Base-by-base conservation (phyloP, 2,329 filamentous ascomycete genomes). In the Exophiala calicioides region DNA sequence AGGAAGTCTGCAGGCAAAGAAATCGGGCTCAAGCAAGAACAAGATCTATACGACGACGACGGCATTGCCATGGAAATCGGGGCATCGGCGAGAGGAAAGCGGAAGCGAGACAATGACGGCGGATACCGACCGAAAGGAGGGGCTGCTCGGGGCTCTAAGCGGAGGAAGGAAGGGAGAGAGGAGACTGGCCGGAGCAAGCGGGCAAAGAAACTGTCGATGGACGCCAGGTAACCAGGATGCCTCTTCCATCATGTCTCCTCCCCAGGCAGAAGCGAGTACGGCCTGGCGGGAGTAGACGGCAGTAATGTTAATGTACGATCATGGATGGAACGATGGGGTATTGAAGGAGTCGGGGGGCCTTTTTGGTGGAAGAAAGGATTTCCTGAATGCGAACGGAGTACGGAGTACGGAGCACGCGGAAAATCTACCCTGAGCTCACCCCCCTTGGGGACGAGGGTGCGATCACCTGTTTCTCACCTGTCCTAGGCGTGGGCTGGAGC, bases 71-170 rank as follows among this genome's bases (percentile, higher is more conserved):
- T 65, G 27, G 70, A 73, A n/a, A 46, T 56, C n/a, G 43, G 34
- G 5, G 26, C 44, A 7, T 55, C 53, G n/a, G 44, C 58, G 10
- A 71, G 69, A 50, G 64, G 63, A 24, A 75, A 74, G 55, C 67
- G 72, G 55, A 74, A 74, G 59, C 66, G 72, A 26, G 71, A 74
- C 35, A 70, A 74, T 24, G 73, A 75, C 53, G 64, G 66, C 16
- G 67, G 68, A 13, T 74, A 73, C 57, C 61, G 71, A 37, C 69
- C 70, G 5, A 75, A 75, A 55, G 71, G 71, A 3, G 70, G 70
- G 12, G 68, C 63, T 49, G 67, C 62, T 31, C 58, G 64, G 37
- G 63, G 67, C 15, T 46, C 43, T 56, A 67, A 38, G 62, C 70
- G 61, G 65, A 74, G 47, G 62, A 72, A 57, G 57, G 63, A 51